These are phyloP conservation scores for Teunomyces aglyptinius DNA, from an alignment of 805 yeast genomes.

Conservation along the genomic window DNA sequence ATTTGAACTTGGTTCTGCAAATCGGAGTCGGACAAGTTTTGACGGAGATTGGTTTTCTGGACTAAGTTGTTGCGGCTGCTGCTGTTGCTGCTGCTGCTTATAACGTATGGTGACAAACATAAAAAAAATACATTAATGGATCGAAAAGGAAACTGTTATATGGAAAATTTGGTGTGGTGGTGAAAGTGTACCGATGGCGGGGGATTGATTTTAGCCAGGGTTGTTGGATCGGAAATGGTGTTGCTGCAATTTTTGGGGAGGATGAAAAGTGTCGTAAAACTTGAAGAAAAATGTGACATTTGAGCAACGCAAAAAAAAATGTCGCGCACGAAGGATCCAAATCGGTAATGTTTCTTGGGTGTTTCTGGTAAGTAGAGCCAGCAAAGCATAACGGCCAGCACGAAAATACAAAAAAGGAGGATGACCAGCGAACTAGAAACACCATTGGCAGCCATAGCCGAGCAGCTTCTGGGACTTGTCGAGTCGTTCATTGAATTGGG, in stretches of 20 bases:
- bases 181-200: neutral
- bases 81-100: neutral
- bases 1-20: neutral
- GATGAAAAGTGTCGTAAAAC: slow-evolving; percentile 1
- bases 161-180: neutral
- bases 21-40: slow-evolving; percentile 9
- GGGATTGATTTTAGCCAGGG: neutral
- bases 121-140: neutral
- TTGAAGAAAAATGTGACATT: too few species aligned
- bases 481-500: slow-evolving; percentile 89
- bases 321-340: too few species aligned
- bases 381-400: too few species aligned
- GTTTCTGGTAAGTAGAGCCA: too few species aligned
- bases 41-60: neutral
- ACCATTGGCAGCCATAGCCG: slow-evolving; percentile 22
- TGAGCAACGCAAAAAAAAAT: too few species aligned
- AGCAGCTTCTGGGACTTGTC: slow-evolving; percentile 24
- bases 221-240: neutral
- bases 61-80: too few species aligned
- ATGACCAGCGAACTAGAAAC: slow-evolving; percentile 12
- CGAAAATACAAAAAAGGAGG: too few species aligned
- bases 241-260: neutral
- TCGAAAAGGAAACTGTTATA: neutral
- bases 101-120: slow-evolving; percentile 4
- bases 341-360: too few species aligned